Base-by-base conservation (phyloP, 768 basidiomycete species). In the Lanmaoa rubissima region DNA sequence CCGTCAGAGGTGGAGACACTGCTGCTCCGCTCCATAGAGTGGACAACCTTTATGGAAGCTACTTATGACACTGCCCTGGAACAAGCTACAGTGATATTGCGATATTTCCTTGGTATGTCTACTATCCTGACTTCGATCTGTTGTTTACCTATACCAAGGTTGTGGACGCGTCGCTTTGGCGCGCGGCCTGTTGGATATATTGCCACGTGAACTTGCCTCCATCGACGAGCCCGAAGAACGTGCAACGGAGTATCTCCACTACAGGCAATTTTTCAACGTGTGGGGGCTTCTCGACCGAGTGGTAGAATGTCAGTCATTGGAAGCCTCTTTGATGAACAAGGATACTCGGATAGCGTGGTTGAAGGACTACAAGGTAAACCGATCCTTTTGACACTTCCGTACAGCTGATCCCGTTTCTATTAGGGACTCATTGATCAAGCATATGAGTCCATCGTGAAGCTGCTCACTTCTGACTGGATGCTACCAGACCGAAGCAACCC, bases 21-120 rank as follows among this genome's bases (percentile, higher is more conserved):
- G 47, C 76, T 98, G 9, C 78, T 96, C 32, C 84, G 94, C 19
- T 90, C 92, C 0, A 87, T 98, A 48, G 95, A 98, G 65, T 99
- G 96, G 96, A 90, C 95, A 50, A 88, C 84, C 0, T 90, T 90
- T 68, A 77, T 80, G 61, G 82, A 84, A 34, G 74, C 79, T 6
- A 98, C 95, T 1, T 85, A 87, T 59, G 74, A 78, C 12, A 86
- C 86, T 7, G 95, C 94, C 0, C 74, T 98, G 10, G 84, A 90
- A 65, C 92, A 94, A 65, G 86, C 92, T 1, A 95, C 95, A 55
- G 87, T 90, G 40, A 89, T 97, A 56, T 68, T 94, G 54, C 85
- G 95, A 16, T 94, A 93, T 68, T 92, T 97, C 78, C 81, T 98
- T 24, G 86, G 95, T 94, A 66, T 32, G 84, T 71, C 49, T 50